Conservation (phyloP, 352 stramenopile species). For the Labyrinthula sp. region DNA sequence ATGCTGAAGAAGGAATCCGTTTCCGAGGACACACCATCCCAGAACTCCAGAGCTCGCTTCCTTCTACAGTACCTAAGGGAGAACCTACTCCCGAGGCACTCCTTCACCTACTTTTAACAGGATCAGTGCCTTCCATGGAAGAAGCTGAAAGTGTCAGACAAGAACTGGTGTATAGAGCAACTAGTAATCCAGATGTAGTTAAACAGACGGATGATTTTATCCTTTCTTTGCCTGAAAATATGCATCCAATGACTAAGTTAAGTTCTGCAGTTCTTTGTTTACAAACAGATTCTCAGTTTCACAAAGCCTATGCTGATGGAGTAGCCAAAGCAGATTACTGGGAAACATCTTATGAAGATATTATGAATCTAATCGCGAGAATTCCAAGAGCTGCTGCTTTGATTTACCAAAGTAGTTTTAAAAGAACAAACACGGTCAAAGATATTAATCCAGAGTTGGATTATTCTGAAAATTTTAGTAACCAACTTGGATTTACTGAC, state of each 20-base stretch:
- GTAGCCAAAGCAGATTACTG: conserved; percentile 94
- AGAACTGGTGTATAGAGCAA: conserved; percentile 75
- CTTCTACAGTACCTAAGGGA: conserved; percentile 45
- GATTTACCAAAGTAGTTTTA: conserved; percentile 96
- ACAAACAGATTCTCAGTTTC: conserved; percentile 83
- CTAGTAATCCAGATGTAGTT: no score
- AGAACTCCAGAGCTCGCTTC: conserved; percentile 82
- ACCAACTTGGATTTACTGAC: conserved; percentile 89
- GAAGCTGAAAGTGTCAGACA: conserved; percentile 78
- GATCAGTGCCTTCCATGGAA: conserved; percentile 81
- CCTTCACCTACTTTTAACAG: conserved; percentile 88
- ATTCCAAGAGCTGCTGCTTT: conserved; percentile 86
- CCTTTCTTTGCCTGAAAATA: conserved; percentile 75
- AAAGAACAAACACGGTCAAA: conserved; percentile 72
- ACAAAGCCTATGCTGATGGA: conserved; percentile 79
- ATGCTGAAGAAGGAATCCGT: conserved; percentile 79
- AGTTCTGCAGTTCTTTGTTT: conserved; percentile 70
- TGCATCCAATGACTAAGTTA: conserved; percentile 98
- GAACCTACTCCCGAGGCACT: conserved; percentile 88
- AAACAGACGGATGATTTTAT: conserved; percentile 82
- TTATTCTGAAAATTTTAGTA: conserved; percentile 94
- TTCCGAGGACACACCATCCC: conserved; percentile 96
- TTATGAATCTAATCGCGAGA: conserved; percentile 85
- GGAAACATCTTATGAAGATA: conserved; percentile 89
- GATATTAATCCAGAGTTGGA: conserved; percentile 74